A percentile compares a stretch with the other conserved stretches of the same genome.
phyloP scores from a whole-genome alignment of 2,329 filamentous ascomycete species.

The Calonectria ilicicola region DNA sequence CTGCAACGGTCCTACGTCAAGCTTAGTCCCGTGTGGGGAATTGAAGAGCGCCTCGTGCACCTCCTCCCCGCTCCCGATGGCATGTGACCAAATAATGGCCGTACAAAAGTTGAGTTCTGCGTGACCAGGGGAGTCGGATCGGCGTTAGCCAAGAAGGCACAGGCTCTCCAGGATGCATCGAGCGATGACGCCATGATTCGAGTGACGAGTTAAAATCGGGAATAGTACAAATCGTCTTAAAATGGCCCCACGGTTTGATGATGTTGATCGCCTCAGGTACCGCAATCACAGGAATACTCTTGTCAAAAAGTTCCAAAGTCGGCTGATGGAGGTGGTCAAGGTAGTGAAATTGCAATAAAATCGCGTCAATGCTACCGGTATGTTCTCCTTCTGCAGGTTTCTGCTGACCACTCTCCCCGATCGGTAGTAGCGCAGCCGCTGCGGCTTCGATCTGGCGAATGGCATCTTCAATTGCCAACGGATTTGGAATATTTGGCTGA shows the following conservation, averaged over 20 bases:
- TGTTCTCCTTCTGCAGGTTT: not conserved
- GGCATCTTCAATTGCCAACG: conserved; percentile 25
- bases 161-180: conserved; percentile 35
- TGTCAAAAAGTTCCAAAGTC: conserved; percentile 31
- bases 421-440: not conserved
- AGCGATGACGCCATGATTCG: conserved; percentile 27
- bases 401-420: not conserved
- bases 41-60: conserved; percentile 36
- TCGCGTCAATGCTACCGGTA: conserved; percentile 32
- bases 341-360: conserved; percentile 34
- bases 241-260: conserved; percentile 33
- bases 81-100: conserved; percentile 38
- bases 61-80: not conserved
- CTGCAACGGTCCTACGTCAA: conserved; percentile 30
- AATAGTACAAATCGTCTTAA: conserved; percentile 32
- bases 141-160: conserved; percentile 37
- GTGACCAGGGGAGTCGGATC: conserved; percentile 30
- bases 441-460: conserved; percentile 34
- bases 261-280: conserved; percentile 22
- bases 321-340: conserved; percentile 36
- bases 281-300: conserved; percentile 35
- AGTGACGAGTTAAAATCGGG: not conserved
- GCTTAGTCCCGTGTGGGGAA: conserved; percentile 35
- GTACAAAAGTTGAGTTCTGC: conserved; percentile 34
- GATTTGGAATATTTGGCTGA: conserved; percentile 8